Evolutionary conservation across 2,329 filamentous ascomycete genomes (phyloP), one percentile per base, ranked within the genome.

Genomic region (Ophiostoma populinum): DNA sequence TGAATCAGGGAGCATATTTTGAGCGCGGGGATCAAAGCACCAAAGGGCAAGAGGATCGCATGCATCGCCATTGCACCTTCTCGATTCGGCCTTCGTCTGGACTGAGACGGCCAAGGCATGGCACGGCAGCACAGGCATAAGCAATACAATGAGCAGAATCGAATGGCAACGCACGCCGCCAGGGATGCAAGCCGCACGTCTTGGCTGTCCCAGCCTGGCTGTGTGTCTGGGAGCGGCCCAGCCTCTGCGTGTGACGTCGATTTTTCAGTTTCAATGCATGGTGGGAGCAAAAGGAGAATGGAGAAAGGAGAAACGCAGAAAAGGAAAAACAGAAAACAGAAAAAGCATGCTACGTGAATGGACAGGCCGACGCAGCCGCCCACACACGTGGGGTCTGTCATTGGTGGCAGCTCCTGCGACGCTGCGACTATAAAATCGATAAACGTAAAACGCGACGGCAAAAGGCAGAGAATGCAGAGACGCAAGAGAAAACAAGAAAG

Each of bases 371-470:
- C n/a, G n/a, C n/a, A n/a, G n/a, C 28, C 28, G 28, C 29, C 18
- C 20, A 15, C 19, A 32, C 30, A 32, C 30, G 30, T 32, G 30
- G 20, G 20, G 20, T 32, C 24, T 15, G 30, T 20, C 30, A 32
- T 32, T 32, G 25, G 33, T 24, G 16, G 13, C 18, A 22, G 32
- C n/a, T n/a, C n/a, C n/a, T n/a, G n/a, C n/a, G n/a, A n/a, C n/a
- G n/a, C n/a, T n/a, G n/a, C n/a, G n/a, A n/a, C n/a, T n/a, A 20
- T 30, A 30, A 30, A 30, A 20, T 30, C n/a, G 28, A 30, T 30
- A n/a, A n/a, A n/a, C n/a, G n/a, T n/a, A n/a, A 20, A 30, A 30
- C 12, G 17, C 18, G n/a, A n/a, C 10, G 6, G 11, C 15, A 7
- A 27, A 17, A 11, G 3, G 5, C 1, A 13, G 12, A 13, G 12